phyloP scores from a whole-genome alignment of 768 basidiomycete species.

The Boletellus sp. region DNA sequence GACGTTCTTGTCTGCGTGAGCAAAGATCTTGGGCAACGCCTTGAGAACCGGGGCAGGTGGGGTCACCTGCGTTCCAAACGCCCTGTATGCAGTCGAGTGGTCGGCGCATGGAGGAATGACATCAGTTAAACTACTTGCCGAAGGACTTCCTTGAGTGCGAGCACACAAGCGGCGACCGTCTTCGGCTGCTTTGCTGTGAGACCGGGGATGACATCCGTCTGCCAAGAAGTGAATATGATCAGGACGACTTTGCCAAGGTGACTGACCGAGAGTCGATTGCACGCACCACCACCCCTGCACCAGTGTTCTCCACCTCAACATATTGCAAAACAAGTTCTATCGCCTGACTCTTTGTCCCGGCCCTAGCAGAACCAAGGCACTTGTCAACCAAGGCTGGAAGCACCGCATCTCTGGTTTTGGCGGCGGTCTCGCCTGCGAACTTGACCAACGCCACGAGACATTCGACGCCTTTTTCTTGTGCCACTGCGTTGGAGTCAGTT shows the following conservation, averaged over 20 bases:
- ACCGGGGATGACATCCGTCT: constrained; percentile 82
- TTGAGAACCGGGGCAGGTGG: constrained; percentile 82
- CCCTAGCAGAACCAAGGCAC: constrained; percentile 85
- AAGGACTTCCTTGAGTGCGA: constrained; percentile 78
- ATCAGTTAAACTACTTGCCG: constrained; percentile 49
- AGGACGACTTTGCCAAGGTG: constrained; percentile 19
- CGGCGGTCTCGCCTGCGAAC: constrained; percentile 85
- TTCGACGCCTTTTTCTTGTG: constrained; percentile 97
- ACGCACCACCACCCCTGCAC: constrained; percentile 84
- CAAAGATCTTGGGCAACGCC: constrained; percentile 86
- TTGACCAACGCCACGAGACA: constrained; percentile 82
- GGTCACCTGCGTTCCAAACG: constrained; percentile 74
- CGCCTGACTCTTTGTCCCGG: constrained; percentile 85
- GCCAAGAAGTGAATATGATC: constrained; percentile 26
- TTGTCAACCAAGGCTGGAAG: constrained; percentile 95
- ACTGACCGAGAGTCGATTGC: constrained; percentile 23
- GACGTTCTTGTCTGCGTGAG: constrained; percentile 92
- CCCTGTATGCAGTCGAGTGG: constrained; percentile 38
- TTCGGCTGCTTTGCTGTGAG: constrained; percentile 94
- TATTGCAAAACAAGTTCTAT: constrained; percentile 85
- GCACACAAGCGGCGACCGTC: constrained; percentile 74
- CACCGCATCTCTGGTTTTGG: constrained; percentile 74
- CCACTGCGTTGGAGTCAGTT: constrained; percentile 91
- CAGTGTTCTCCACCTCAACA: constrained; percentile 90
- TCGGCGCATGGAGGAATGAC: background rate